Base-by-base conservation (phyloP, 192 early-diverging fungal genomes). In the Thamnidium elegans region DNA sequence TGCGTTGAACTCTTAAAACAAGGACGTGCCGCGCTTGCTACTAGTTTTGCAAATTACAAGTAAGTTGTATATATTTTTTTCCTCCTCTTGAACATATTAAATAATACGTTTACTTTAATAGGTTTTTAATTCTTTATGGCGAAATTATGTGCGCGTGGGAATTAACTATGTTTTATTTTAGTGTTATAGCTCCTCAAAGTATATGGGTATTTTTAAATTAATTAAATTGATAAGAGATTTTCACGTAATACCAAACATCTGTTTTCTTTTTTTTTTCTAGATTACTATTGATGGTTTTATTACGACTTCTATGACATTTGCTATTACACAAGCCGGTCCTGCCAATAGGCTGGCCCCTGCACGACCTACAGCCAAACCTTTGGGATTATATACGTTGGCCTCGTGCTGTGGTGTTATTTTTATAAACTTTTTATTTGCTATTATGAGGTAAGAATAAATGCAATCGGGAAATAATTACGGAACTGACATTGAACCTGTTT, bases 41-140 rank as follows among this genome's bases (percentile, higher is more conserved):
- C 90, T 23, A 82, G 79, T 50, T 81, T 93, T 71, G 87, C 92
- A 2, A 84, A 79, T 7, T 92, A 89, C 80, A 89, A 89, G 78
- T 56, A 26, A 26, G 26, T 26, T 26, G 3, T 26, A 26, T n/a
- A n/a, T n/a, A n/a, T n/a, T n/a, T n/a, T n/a, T 26, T 26, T 26
- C 26, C 26, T 26, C 26, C 26, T 26, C 26, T 26, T 26, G 3
- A 26, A 26, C 1, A 26, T 26, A 26, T 26, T 26, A 26, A 26
- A 26, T 26, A 26, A 26, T 26, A 26, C 26, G n/a, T n/a, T n/a
- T 26, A 26, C 26, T 26, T 3, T 26, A 26, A 26, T 39, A 39
- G 36, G 9, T 90, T 88, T 70, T 65, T 89, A 48, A 82, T 89
- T 61, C 68, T 81, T 78, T 92, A 92, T 63, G 91, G 87, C 53